Evolutionary conservation across 2,329 filamentous ascomycete genomes (phyloP), one percentile per base, ranked within the genome.

Genomic region (Colletotrichum liaoningense): DNA sequence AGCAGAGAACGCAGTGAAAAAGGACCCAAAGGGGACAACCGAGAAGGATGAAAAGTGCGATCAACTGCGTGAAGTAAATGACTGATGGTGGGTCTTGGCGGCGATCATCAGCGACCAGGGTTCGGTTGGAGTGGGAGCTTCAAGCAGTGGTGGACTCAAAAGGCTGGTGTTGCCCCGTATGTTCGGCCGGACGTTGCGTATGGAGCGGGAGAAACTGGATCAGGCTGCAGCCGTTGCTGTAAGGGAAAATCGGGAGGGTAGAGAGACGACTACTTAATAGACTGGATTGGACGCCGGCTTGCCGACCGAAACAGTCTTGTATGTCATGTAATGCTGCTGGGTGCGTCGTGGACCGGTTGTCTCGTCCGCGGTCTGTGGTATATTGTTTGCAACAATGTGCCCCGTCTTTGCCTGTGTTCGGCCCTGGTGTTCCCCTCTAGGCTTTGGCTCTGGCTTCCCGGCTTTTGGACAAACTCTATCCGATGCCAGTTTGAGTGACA

Each of bases 21-120:
- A 46, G 46, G 59, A 30, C 35, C 42, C 56, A 49, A 49, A 56
- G 55, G 64, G 42, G 69, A 59, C 58, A 58, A 59, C 62, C 26
- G 68, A 74, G 68, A 49, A 72, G 52, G 58, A 71, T 30, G 57
- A 58, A 66, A 67, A 62, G 63, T 72, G 68, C 67, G 59, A 72
- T 74, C 69, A 69, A 74, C 59, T 69, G 69, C 60, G 59, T 68
- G 69, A 74, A 54, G 72, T 73, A 75, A 75, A 75, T 75, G 74
- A 75, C 64, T 28, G 64, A 46, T 55, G 33, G 74, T 73, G 62
- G 72, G 73, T 75, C 74, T 68, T 63, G 65, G 74, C 65, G 73
- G 58, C 72, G 74, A 75, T 75, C 72, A 75, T 72, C 68, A 63
- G 33, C 67, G 69, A 72, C 68, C 69, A 72, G 69, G 72, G 72